Conservation (phyloP, 2,329 filamentous ascomycete genomes). For the Trichothecium roseum region DNA sequence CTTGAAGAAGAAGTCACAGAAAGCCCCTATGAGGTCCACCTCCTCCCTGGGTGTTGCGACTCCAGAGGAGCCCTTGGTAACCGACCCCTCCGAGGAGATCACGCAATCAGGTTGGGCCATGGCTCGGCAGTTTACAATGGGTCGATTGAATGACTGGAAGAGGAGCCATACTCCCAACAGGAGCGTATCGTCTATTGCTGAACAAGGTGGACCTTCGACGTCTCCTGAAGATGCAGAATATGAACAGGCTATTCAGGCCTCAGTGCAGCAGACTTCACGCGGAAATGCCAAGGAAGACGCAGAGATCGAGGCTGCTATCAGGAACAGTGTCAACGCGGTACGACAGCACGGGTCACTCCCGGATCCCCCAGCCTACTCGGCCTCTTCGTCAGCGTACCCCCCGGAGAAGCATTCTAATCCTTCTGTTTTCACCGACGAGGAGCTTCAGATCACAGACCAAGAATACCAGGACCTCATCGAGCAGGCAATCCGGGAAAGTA, state of each 20-base stretch:
- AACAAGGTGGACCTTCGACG: background rate
- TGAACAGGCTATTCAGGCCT: slow-evolving; percentile 60
- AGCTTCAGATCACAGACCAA: slow-evolving; percentile 41
- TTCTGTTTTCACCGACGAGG: slow-evolving; percentile 25
- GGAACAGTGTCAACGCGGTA: slow-evolving; percentile 56
- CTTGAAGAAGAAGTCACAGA: slow-evolving; percentile 35
- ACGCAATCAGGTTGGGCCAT: too few species aligned
- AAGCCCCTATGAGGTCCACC: slow-evolving; percentile 15
- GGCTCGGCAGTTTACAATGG: too few species aligned
- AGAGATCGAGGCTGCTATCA: slow-evolving; percentile 61
- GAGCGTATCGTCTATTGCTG: too few species aligned
- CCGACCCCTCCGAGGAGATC: too few species aligned
- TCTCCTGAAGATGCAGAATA: slow-evolving; percentile 45
- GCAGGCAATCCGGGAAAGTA: slow-evolving; percentile 42
- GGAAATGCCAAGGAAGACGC: slow-evolving; percentile 62
- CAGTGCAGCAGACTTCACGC: slow-evolving; percentile 58
- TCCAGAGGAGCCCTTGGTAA: too few species aligned
- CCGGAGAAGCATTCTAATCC: slow-evolving; percentile 13
- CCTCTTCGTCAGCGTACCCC: slow-evolving; percentile 5
- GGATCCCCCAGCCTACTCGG: slow-evolving; percentile 9
- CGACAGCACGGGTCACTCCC: slow-evolving; percentile 17
- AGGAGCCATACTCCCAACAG: too few species aligned
- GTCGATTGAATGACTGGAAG: too few species aligned
- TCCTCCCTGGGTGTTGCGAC: too few species aligned
- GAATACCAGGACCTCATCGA: slow-evolving; percentile 48